Conservation (phyloP, 768 basidiomycete species). For the Tylopilus balloui region DNA sequence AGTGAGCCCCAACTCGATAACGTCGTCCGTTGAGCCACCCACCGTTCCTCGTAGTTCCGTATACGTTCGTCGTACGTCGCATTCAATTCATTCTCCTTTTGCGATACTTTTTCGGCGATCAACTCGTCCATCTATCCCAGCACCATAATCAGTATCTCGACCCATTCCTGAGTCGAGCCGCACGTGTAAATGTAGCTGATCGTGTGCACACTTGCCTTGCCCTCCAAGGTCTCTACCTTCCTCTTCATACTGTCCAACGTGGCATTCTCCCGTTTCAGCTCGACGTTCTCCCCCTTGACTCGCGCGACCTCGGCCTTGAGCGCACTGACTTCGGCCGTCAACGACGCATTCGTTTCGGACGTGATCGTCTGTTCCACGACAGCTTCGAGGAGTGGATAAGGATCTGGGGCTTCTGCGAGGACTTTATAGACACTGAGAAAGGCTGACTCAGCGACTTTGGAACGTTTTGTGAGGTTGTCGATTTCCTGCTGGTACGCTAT, state of each 20-base stretch:
- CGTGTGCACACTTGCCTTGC: constrained; percentile 51
- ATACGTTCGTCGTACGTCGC: constrained; percentile 96
- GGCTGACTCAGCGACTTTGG: constrained; percentile 88
- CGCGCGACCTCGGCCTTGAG: constrained; percentile 70
- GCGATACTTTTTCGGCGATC: constrained; percentile 81
- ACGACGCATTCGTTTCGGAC: constrained; percentile 33
- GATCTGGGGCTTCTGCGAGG: constrained; percentile 94
- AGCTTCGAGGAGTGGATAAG: constrained; percentile 92
- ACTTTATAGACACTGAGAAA: constrained; percentile 98
- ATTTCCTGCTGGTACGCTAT: constrained; percentile 95
- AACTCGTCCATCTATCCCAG: constrained; percentile 87
- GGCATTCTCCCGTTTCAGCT: constrained; percentile 69
- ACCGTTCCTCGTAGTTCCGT: constrained; percentile 96
- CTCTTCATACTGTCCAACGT: constrained; percentile 66
- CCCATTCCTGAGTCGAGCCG: not conserved
- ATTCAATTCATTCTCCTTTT: constrained; percentile 95
- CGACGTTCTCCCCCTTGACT: constrained; percentile 76
- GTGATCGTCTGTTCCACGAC: constrained; percentile 96
- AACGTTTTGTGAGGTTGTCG: constrained; percentile 89
- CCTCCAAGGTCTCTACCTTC: constrained; percentile 76
- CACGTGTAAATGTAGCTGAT: not conserved
- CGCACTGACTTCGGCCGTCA: constrained; percentile 64
- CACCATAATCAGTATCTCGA: not conserved
- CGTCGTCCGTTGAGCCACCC: constrained; percentile 16
- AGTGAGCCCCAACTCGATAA: not conserved